Base-by-base conservation (phyloP, 1,284 basidiomycete species). In the Ceratobasidium sp. region DNA sequence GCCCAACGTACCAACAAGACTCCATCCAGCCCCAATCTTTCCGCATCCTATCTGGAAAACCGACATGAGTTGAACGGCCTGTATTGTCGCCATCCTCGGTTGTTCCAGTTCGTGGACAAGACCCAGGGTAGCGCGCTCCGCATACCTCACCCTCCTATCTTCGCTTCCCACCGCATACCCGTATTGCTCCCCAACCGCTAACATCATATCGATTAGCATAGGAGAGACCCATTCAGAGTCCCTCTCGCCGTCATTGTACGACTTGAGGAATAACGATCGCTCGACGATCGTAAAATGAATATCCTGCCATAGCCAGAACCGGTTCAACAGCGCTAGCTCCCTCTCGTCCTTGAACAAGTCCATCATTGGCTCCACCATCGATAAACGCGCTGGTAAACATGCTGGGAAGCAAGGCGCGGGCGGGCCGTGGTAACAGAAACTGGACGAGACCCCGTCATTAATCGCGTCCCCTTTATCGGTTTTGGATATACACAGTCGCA, bases 141-240 rank as follows among this genome's bases (percentile, higher is more conserved):
- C 29, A 29, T 69, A 57, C 7, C 44, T 5, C 11, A 24, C 66
- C 36, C 15, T 45, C 24, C 66, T n/a, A n/a, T n/a, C 27, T 14
- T 57, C n/a, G 19, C 51, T 36, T 24, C 33, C 59, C 31, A 45
- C 53, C n/a, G n/a, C n/a, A 31, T 69, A 44, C 11, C 66, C 66
- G 57, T 45, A 57, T 22, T 27, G 53, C 24, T 56, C 53, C 19
- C 66, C 53, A 29, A 69, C 47, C 27, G 66, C 66, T 19, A 69
- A 44, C 66, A 69, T 69, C 66, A 69, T 69, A 14, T 69, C 66
- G 53, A 69, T 57, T 11, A 69, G 44, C 66, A 69, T 69, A 19
- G 53, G 53, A 9, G 66, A 69, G 22, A 69, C 66, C 66, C 66
- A 69, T 41, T 69, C 66, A 6, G 66, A 69, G 22, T 69, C 66